Percentiles rank a stretch among this genome's conserved stretches.
These are phyloP conservation scores for Fusarium circinatum DNA, from an alignment of 2,329 filamentous ascomycete species.

Conservation along the genomic window DNA sequence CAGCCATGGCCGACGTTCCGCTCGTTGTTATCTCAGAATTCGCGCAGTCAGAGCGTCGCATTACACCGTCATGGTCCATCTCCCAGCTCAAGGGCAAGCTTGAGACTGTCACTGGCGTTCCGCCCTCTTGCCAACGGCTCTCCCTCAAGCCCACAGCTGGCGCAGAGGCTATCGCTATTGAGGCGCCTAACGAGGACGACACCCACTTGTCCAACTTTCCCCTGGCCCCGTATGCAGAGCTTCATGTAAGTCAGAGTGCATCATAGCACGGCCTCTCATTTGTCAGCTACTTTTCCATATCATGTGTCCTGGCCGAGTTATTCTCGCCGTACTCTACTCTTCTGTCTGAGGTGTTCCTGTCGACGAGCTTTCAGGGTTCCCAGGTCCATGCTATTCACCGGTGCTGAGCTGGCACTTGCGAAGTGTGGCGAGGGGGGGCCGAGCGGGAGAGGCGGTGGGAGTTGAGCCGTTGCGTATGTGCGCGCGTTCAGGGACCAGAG, in stretches of 20 bases:
- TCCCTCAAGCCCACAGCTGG: conserved; percentile 69
- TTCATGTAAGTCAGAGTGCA: conserved; percentile 72
- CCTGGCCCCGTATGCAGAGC: conserved; percentile 78
- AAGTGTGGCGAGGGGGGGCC: conserved; percentile 25
- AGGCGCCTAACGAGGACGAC: conserved; percentile 77
- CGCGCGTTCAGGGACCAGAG: conserved; percentile 2
- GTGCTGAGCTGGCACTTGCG: conserved; percentile 24
- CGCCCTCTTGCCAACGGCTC: conserved; percentile 80
- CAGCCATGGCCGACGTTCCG: conserved; percentile 75
- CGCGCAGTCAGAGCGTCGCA: conserved; percentile 85
- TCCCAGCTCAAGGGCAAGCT: conserved; percentile 85
- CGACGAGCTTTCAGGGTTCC: conserved; percentile 20
- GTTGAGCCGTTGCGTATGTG: conserved; percentile 8
- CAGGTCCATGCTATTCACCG: conserved; percentile 3
- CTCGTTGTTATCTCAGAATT: conserved; percentile 80
- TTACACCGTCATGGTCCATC: conserved; percentile 93
- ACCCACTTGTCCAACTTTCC: conserved; percentile 72
- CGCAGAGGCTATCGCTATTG: conserved; percentile 71
- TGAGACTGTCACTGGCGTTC: conserved; percentile 92
- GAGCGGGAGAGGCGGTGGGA: conserved; percentile 36
- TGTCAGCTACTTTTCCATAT: background rate
- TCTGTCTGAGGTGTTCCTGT: background rate
- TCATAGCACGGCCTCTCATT: conserved; percentile 45
- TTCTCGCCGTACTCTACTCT: conserved; percentile 13
- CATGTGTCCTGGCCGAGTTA: conserved; percentile 3